Percentiles rank a stretch among this genome's conserved stretches.
Evolutionary conservation across 148 eudicot genomes (phyloP).

Genomic region (Arctostaphylos glauca): DNA sequence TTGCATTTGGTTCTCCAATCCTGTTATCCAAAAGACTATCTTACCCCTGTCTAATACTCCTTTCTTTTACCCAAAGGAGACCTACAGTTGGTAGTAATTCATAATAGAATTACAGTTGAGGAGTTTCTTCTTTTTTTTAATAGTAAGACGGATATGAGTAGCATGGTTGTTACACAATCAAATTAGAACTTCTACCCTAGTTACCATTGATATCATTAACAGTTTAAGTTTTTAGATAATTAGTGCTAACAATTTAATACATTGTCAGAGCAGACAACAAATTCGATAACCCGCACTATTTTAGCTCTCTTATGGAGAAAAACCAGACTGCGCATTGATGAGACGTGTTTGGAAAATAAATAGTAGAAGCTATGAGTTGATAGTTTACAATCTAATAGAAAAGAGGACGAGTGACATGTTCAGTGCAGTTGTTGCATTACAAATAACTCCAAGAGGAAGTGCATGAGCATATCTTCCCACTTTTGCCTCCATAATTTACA

Average conservation of each 20-base stretch:
- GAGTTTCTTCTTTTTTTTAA: too few species aligned
- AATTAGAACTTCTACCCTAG: neutral
- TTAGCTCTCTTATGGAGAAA: too few species aligned
- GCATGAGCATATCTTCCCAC: slow-evolving; percentile 14
- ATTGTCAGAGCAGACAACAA: too few species aligned
- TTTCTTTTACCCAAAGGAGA: too few species aligned
- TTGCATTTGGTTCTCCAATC: neutral
- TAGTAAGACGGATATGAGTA: neutral
- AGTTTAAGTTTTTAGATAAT: too few species aligned
- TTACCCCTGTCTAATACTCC: too few species aligned
- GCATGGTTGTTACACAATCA: neutral
- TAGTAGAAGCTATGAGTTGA: too few species aligned
- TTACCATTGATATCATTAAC: neutral
- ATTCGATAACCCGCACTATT: too few species aligned
- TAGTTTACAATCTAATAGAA: neutral
- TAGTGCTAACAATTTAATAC: too few species aligned
- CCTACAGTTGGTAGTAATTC: too few species aligned
- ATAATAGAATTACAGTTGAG: too few species aligned
- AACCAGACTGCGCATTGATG: too few species aligned
- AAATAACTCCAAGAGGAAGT: neutral
- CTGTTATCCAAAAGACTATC: neutral
- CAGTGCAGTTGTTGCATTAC: slow-evolving; percentile 2
- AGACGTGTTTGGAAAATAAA: neutral
- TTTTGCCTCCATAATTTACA: slow-evolving; percentile 3
- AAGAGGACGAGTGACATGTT: slow-evolving; percentile 3